Evolutionary conservation across 345 rosid genomes (phyloP), one percentile per base, ranked within the genome.

Genomic region (Aquilaria malaccensis): DNA sequence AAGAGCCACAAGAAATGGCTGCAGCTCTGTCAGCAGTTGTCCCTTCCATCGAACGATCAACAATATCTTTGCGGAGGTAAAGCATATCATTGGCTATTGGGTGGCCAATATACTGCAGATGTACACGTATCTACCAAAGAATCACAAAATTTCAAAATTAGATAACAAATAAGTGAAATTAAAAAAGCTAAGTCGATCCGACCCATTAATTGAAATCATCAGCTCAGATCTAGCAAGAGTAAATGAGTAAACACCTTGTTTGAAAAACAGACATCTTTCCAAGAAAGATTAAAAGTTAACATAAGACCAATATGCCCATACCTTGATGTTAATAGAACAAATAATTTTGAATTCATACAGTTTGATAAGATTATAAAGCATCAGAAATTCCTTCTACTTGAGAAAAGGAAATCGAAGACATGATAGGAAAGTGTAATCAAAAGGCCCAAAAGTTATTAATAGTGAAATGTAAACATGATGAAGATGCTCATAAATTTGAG

Each of bases 11-110:
- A 50, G 74, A 67, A 59, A 33, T 45, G 66, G 73, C 74, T 22
- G 84, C 80, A 33, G 87, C 83, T 72, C 81, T 76, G 67, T 83
- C 85, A 52, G 88, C 88, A 73, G 72, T 68, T 66, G 52, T 69
- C 60, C 77, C 81, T 59, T 71, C 73, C 32, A 66, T 65, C 46
- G 76, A 73, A 31, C 76, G 74, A 71, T 71, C 66, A 59, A 74
- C 63, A 41, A 61, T 74, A 33, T 76, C 48, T 54, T 73, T 77
- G 54, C 74, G 74, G 14, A 88, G 86, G 76, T 88, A 94, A 68
- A 90, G 97, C 52, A 71, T 71, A 72, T 90, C 97, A 68, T 94
- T 94, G 50, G 86, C 99, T 74, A 94, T 94, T 45, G 96, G 96
- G 81, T 94, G 86, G 37, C 97, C 97, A 0, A 75, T 72, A 62